A percentile compares a stretch with the other conserved stretches of the same genome.
Conservation (phyloP, 1,284 basidiomycete genomes). For the Ceratorhiza oryzae-sativae region DNA sequence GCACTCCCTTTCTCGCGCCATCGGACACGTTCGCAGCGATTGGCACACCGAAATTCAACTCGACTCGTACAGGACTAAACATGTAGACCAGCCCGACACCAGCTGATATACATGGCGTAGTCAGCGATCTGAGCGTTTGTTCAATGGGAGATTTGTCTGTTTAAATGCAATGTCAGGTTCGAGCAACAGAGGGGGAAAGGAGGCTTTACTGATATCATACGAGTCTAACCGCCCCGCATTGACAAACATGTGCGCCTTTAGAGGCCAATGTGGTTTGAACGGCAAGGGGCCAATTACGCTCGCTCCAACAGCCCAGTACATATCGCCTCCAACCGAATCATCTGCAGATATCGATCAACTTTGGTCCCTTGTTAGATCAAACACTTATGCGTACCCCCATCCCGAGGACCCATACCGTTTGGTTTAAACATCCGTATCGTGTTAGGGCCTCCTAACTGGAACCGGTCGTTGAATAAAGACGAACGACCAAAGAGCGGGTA, state of each 20-base stretch:
- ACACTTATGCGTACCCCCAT: constrained; percentile 64
- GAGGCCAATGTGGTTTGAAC: constrained; percentile 80
- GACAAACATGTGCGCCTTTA: constrained; percentile 85
- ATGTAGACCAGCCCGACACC: constrained; percentile 93
- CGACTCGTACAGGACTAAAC: constrained; percentile 83
- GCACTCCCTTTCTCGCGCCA: constrained; percentile 79
- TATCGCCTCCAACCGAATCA: constrained; percentile 87
- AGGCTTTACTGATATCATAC: constrained; percentile 66
- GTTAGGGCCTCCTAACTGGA: constrained; percentile 94
- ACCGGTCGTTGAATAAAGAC: constrained; percentile 80
- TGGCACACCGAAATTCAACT: constrained; percentile 93
- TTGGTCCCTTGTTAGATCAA: neutral
- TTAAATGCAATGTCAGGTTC: neutral
- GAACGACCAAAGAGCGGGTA: constrained; percentile 58
- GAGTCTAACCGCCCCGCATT: constrained; percentile 86
- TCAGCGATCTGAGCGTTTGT: constrained; percentile 53
- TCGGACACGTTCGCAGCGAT: constrained; percentile 81
- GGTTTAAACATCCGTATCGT: constrained; percentile 85
- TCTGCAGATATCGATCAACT: constrained; percentile 44
- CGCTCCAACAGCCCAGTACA: constrained; percentile 84
- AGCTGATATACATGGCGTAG: constrained; percentile 73
- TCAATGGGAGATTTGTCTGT: constrained; percentile 55
- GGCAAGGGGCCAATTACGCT: constrained; percentile 86
- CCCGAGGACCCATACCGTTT: constrained; percentile 85
- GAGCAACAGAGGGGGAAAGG: neutral